These are phyloP conservation scores for Aeschynomene evenia DNA, from an alignment of 306 rosid species.

Conservation along the genomic window DNA sequence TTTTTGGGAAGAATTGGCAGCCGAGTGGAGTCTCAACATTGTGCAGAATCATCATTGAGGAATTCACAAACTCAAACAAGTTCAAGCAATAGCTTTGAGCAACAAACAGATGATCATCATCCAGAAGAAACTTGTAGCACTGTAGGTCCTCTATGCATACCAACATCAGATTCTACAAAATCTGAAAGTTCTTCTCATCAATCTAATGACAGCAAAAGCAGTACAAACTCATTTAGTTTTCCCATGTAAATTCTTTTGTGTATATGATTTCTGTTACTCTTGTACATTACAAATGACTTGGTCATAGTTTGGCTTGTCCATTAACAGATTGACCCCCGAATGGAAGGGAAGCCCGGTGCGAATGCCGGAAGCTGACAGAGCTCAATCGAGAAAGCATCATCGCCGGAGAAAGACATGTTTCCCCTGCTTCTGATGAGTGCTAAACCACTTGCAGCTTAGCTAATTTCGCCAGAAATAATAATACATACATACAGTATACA, in stretches of 20 bases:
- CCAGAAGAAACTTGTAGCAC: constrained; percentile 14
- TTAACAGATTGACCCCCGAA: constrained; percentile 58
- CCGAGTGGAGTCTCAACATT: constrained; percentile 33
- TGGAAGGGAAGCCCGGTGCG: constrained; percentile 88
- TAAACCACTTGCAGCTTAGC: not conserved
- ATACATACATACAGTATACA: no score
- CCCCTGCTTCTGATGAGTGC: constrained; percentile 44
- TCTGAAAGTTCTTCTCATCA: constrained; percentile 34
- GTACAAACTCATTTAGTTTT: constrained; percentile 72
- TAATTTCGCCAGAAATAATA: no score
- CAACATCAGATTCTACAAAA: constrained; percentile 21
- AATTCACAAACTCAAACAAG: constrained; percentile 22
- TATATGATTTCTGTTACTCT: not conserved
- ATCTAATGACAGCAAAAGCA: constrained; percentile 54
- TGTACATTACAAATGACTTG: not conserved
- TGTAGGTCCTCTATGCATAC: constrained; percentile 14
- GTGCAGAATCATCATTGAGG: constrained; percentile 12
- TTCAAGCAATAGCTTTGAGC: not conserved
- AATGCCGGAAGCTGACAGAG: constrained; percentile 54
- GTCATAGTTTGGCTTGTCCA: not conserved
- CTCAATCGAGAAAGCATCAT: constrained; percentile 28
- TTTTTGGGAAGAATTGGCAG: constrained; percentile 14
- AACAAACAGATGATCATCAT: not conserved
- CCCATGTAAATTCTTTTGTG: constrained; percentile 50
- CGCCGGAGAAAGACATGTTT: constrained; percentile 34